Base-by-base conservation (phyloP, 805 yeast genomes). In the Kurtzmaniella fragi region DNA sequence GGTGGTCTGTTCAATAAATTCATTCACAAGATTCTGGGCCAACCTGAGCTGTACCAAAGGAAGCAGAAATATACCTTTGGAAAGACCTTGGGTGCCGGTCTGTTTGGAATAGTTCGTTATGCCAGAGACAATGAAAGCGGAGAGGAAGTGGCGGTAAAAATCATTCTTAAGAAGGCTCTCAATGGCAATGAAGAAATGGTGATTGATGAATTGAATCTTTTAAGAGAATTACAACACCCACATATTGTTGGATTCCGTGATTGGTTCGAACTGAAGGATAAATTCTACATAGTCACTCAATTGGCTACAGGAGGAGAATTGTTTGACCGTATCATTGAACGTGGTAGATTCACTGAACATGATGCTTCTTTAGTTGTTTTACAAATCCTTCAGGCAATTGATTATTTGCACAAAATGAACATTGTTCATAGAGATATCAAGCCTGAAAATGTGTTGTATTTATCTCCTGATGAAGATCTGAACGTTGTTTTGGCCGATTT, bases 251-350 rank as follows among this genome's bases (percentile, higher is more conserved):
- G 81, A 29, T 82, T 91, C 56, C 72, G 82, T 38, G 96, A 89
- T 58, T 91, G 95, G 91, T 91, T 91, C 57, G 97, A 91, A 65
- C 78, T 88, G 23, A 84, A 78, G 59, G 96, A 89, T 52, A 91
- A 91, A 65, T 89, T 86, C 61, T 91, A 87, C 56, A 83, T 91
- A 42, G 96, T 88, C 14, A 91, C 97, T 2, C 96, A 91, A 59
- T 69, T 91, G 54, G 97, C 97, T 17, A 83, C 89, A 2, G 99
- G 99, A 25, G 99, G 99, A 37, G 99, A 91, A 60, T 66, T 91
- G 42, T 91, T 91, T 56, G 96, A 90, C 45, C 68, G 97, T 39
- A 88, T 91, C 45, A 74, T 89, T 31, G 68, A 78, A 35, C 70
- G 80, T 52, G 96, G 97, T 11, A 74, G 81, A 40, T 91, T 88